Evolutionary conservation across 768 basidiomycete genomes (phyloP), one percentile per base, ranked within the genome.

Genomic region (Leccinum subgranulosum): DNA sequence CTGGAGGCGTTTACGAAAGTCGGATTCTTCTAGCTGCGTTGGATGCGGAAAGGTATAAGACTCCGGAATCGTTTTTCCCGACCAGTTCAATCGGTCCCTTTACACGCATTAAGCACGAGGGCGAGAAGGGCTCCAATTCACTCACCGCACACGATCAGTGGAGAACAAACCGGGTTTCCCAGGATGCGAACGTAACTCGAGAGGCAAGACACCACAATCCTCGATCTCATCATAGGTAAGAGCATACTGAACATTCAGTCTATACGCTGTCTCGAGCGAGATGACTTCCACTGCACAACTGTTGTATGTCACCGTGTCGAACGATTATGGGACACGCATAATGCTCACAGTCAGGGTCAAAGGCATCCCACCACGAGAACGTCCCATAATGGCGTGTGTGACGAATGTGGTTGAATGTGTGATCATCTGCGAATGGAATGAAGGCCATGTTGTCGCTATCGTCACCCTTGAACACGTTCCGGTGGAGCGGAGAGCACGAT

Each of bases 381-480:
- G 66, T 65, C 9, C 64, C 66, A 66, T 86, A 80, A 5, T 79
- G 74, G 14, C 64, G 53, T 3, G 71, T 63, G 60, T 87, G 80
- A 15, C 51, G 63, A 3, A 47, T 29, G 33, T 67, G 70, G 51
- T 82, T 61, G 60, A 90, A 90, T 0, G 49, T 63, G 3, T 78
- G 76, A 46, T 89, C 87, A 62, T 90, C 86, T 0, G 81, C 75
- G 53, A 82, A 82, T 2, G 87, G 86, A 6, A 87, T 69, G 66
- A 87, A 90, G 3, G 76, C 75, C 76, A 88, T 79, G 21, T 72
- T 68, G 57, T 77, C 74, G 6, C 81, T 72, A 57, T 88, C 87
- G 58, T 88, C 86, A 4, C 83, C 85, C 17, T 75, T 72, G 47
- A 78, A 75, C 15, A 84, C 72, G 48, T 75, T 84, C 48, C 77